A percentile compares a stretch with the other conserved stretches of the same genome.
Evolutionary conservation across 306 rosid species (phyloP).

Genomic region (Vigna angularis): DNA sequence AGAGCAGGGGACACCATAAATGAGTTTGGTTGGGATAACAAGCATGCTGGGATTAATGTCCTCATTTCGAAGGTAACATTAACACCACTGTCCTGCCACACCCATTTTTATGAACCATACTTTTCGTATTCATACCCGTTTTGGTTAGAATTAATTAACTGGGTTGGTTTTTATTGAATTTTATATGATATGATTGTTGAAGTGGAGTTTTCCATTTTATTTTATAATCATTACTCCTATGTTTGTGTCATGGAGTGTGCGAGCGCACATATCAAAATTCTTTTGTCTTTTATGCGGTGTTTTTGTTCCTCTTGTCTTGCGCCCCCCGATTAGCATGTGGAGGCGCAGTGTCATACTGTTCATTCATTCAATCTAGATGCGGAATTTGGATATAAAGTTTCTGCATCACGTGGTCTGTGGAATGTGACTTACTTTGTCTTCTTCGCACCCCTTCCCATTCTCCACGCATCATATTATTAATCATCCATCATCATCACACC

Average conservation of each 20-base stretch:
- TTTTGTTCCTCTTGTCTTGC: constrained; percentile 50
- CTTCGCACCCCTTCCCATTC: constrained; percentile 42
- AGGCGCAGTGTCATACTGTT: constrained; percentile 36
- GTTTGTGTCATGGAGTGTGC: constrained; percentile 1
- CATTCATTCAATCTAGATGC: constrained; percentile 45
- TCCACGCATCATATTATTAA: constrained; percentile 32
- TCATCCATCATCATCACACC: constrained; percentile 34
- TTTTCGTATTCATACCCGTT: constrained; percentile 1
- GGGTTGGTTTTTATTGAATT: background rate
- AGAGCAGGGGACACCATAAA: constrained; percentile 96
- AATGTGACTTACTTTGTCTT: constrained; percentile 34
- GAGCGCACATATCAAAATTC: constrained; percentile 36
- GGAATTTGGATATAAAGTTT: constrained; percentile 47
- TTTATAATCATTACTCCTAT: background rate
- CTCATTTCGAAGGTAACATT: constrained; percentile 83
- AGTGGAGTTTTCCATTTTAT: constrained; percentile 17
- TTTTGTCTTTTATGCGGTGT: constrained; percentile 53
- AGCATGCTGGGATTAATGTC: constrained; percentile 97
- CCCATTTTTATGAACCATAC: background rate
- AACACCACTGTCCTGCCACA: background rate
- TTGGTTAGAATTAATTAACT: background rate
- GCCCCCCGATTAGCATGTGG: constrained; percentile 58
- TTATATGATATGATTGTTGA: background rate
- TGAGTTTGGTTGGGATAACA: constrained; percentile 99
- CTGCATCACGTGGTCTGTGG: constrained; percentile 60